Evolutionary conservation across 495 filamentous ascomycete genomes (phyloP), one percentile per base, ranked within the genome.

Genomic region (Daldinia decipiens): DNA sequence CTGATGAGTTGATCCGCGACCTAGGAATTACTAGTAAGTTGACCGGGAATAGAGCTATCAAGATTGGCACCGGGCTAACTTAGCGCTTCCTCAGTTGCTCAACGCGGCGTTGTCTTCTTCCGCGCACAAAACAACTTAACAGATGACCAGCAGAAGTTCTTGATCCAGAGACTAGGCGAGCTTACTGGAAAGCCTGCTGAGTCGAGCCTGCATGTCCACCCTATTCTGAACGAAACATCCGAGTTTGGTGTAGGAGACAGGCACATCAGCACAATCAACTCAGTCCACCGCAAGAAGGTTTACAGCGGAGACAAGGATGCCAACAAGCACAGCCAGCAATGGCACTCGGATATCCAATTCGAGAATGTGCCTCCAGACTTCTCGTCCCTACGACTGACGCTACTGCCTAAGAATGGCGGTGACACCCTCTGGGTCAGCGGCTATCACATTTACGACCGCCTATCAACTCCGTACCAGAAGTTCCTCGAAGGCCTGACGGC

Each of bases 81-180:
- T 40, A 11, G 24, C 13, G 15, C 21, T 15, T 29, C 19, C 19
- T 15, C 47, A 92, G 90, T 93, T 69, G 93, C 91, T n/a, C 88
- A 90, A 71, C 86, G 91, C 0, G 90, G 91, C 1, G 92, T 94
- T 0, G 92, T 93, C 31, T 93, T 93, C 79, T 92, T 94, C 80
- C 89, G 91, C 15, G 84, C 86, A 24, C 92, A 93, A 73, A 85
- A 92, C 70, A 82, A 74, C 59, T 74, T 82, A 36, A 79, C 76
- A 62, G 78, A 82, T 54, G 79, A 82, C 3, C 77, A 80, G 15
- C 80, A 82, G 65, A 93, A 93, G 75, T 83, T 87, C 57, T 82
- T 93, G 12, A 82, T 85, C 17, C 82, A 90, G 47, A 81, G 84
- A 8, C 83, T 93, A 0, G 91, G 91, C 1, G 80, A 87, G 62